Evolutionary conservation across 306 rosid genomes (phyloP), one percentile per base, ranked within the genome.

Genomic region (Rosa multiflora): DNA sequence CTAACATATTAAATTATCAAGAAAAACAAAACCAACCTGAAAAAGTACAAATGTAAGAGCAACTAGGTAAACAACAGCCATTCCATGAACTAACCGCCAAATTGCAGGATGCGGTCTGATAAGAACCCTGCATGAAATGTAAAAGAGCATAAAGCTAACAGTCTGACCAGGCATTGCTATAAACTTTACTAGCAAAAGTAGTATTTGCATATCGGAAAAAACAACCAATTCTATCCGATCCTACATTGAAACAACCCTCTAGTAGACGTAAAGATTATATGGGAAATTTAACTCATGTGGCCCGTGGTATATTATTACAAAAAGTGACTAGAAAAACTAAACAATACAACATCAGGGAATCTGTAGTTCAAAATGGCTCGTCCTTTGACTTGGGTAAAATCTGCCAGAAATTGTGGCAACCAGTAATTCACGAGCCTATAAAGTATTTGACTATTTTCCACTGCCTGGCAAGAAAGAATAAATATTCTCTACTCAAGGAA

Each of bases 61-160:
- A 67, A 96, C 96, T 71, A 96, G 89, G 85, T 96, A 96, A 80
- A 96, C 88, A 87, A 96, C 97, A 67, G 99, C 98, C 96, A 96
- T 89, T 81, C 99, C 99, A 59, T 96, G 99, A 62, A 93, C 99
- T 87, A 96, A 80, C 79, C 98, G 99, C 99, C 99, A 96, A 48
- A 96, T 88, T 76, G 99, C 99, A 44, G 99, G 99, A 89, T 96
- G 99, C 15, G 99, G 99, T 84, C 99, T 83, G 71, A 96, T 96
- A 75, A 96, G 94, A 86, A 96, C 89, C 91, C 99, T 96, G 93
- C 70, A 85, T 73, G 75, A 47, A 75, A 84, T 59, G 40, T 69
- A 29, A 52, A 21, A 77, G 53, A 64, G 70, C 76, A 74, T 70
- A 80, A 47, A 70, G 53, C 58, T 53, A 61, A 85, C 47, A 39